Evolutionary conservation across 1,139 yeast species (phyloP).

Genomic region (Zygosaccharomyces pseudobailii): DNA sequence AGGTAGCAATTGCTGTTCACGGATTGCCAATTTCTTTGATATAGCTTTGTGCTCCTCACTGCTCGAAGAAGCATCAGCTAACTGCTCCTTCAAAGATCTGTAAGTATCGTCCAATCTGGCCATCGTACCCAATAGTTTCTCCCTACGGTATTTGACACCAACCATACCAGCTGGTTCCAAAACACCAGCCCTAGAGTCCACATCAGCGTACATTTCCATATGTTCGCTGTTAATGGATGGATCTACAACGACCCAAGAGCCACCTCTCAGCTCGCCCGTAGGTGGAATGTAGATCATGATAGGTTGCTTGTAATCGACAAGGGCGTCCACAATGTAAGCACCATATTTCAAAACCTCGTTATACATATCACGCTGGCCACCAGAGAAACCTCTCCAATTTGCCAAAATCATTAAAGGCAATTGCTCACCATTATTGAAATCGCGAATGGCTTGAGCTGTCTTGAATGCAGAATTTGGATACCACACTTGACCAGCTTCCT

Average conservation of each 20-base stretch:
- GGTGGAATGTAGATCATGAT: slow-evolving; percentile 96
- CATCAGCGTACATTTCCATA: slow-evolving; percentile 99
- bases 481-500: slow-evolving; percentile 99
- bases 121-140: slow-evolving; percentile 85
- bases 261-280: slow-evolving; percentile 97
- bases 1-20: slow-evolving; percentile 80
- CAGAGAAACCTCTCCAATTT: slow-evolving; percentile 99
- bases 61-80: slow-evolving; percentile 48
- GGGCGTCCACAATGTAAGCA: slow-evolving; percentile 92
- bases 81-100: slow-evolving; percentile 57
- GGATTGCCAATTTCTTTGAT: slow-evolving; percentile 61
- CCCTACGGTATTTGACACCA: slow-evolving; percentile 94
- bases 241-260: slow-evolving; percentile 99
- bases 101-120: slow-evolving; percentile 78
- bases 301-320: slow-evolving; percentile 94
- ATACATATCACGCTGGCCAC: slow-evolving; percentile 99
- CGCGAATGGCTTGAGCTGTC: slow-evolving; percentile 97
- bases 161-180: slow-evolving; percentile 99
- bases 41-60: slow-evolving; percentile 64
- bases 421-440: slow-evolving; percentile 96
- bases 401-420: slow-evolving; percentile 95
- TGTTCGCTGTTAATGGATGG: slow-evolving; percentile 93
- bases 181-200: slow-evolving; percentile 96
- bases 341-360: slow-evolving; percentile 96
- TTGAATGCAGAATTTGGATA: slow-evolving; percentile 98